phyloP scores from a whole-genome alignment of 306 rosid genomes.

The Astragalus membranaceus region DNA sequence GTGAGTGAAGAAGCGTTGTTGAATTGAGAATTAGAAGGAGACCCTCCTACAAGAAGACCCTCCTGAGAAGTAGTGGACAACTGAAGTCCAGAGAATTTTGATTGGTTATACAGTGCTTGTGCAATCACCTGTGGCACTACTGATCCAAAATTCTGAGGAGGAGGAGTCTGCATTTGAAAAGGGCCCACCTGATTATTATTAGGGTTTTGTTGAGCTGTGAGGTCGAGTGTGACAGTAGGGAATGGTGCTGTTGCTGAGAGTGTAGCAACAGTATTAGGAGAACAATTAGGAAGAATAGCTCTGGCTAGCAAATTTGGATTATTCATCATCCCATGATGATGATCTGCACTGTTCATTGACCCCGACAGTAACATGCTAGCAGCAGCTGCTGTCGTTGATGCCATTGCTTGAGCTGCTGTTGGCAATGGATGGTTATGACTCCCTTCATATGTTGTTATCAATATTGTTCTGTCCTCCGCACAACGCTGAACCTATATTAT shows the following conservation, averaged over 20 bases:
- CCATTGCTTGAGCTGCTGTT: constrained; percentile 94
- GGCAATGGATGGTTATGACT: constrained; percentile 90
- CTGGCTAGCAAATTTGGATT: constrained; percentile 73
- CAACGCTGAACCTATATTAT: constrained; percentile 77
- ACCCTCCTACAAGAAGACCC: constrained; percentile 15
- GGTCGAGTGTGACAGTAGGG: constrained; percentile 81
- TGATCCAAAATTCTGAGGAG: constrained; percentile 43
- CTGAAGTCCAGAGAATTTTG: constrained; percentile 87
- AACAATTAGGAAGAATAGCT: constrained; percentile 66
- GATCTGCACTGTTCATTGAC: constrained; percentile 78
- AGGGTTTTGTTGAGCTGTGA: constrained; percentile 47
- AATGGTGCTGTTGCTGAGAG: constrained; percentile 93
- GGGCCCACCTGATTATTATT: too few relatives aligned
- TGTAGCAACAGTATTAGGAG: constrained; percentile 61
- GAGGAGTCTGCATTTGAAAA: not conserved
- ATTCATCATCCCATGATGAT: constrained; percentile 60
- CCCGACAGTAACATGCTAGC: constrained; percentile 82
- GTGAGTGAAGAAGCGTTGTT: constrained; percentile 32
- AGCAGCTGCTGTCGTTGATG: constrained; percentile 82
- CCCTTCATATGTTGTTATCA: constrained; percentile 92
- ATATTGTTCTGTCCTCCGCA: constrained; percentile 68
- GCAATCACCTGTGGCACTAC: constrained; percentile 27
- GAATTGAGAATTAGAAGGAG: not conserved
- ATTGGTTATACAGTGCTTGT: constrained; percentile 69
- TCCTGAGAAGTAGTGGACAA: constrained; percentile 48